Percentiles rank a stretch among this genome's conserved stretches.
These are phyloP conservation scores for Trebouxia sp. DNA, from an alignment of 139 green algal species.

Conservation along the genomic window DNA sequence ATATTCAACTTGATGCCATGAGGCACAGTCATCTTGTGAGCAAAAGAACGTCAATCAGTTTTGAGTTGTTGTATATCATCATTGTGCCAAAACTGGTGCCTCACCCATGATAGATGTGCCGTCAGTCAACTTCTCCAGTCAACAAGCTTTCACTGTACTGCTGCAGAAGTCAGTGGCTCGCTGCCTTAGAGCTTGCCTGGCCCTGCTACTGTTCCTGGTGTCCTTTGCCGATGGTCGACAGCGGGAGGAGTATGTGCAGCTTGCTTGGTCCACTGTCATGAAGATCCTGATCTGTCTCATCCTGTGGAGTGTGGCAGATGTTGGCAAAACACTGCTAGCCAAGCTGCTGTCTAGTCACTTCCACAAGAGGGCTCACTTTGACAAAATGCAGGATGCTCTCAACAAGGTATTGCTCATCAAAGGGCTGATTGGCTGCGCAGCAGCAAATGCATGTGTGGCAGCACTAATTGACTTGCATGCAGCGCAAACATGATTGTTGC, in stretches of 20 bases:
- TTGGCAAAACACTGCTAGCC: conserved; percentile 42
- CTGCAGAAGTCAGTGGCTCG: conserved; percentile 32
- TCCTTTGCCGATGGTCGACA: conserved; percentile 22
- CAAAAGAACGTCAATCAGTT: too few species aligned
- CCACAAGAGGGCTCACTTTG: conserved; percentile 66
- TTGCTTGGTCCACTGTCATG: background rate
- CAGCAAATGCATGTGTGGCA: too few species aligned
- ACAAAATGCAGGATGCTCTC: conserved; percentile 70
- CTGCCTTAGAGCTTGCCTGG: conserved; percentile 17
- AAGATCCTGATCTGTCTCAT: conserved; percentile 49
- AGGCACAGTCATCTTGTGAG: background rate
- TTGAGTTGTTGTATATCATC: too few species aligned
- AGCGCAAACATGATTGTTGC: too few species aligned
- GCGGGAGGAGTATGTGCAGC: conserved; percentile 6
- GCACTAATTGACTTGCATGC: too few species aligned
- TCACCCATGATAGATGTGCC: too few species aligned
- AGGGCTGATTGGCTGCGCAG: too few species aligned
- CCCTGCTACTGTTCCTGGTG: conserved; percentile 31
- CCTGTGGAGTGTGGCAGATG: conserved; percentile 42
- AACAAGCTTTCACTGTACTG: background rate
- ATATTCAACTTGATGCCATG: too few species aligned
- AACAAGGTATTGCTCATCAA: conserved; percentile 54
- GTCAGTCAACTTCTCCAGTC: background rate
- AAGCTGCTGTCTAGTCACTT: conserved; percentile 63
- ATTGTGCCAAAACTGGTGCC: too few species aligned